Evolutionary conservation across 805 yeast genomes (phyloP).

Genomic region (Candida tallmaniae): DNA sequence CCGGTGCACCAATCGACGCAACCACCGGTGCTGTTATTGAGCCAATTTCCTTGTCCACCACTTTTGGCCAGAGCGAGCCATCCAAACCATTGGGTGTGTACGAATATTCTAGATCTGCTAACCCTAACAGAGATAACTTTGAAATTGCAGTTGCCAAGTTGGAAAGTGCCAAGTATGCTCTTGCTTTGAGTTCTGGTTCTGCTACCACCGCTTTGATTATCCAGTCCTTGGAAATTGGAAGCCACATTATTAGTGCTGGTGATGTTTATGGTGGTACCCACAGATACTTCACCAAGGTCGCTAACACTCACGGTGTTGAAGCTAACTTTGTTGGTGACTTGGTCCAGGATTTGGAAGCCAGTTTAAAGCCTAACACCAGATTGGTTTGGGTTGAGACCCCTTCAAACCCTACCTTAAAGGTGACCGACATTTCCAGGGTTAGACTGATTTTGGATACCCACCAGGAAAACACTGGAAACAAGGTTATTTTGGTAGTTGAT

Average conservation of each 20-base stretch:
- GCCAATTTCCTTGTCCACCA: conserved; percentile 78
- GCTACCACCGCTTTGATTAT: conserved; percentile 76
- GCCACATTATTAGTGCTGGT: conserved; percentile 74
- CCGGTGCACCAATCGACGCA: conserved; percentile 69
- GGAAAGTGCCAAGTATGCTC: conserved; percentile 69
- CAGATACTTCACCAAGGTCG: conserved; percentile 84
- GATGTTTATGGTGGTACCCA: conserved; percentile 93
- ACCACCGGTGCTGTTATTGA: conserved; percentile 83
- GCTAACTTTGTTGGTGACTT: conserved; percentile 65
- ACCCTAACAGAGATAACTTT: conserved; percentile 81
- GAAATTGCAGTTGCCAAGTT: conserved; percentile 76
- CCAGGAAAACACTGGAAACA: conserved; percentile 43
- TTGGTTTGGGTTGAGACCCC: conserved; percentile 89
- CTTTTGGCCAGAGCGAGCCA: conserved; percentile 78
- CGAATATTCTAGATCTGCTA: conserved; percentile 81
- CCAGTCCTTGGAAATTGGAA: conserved; percentile 66
- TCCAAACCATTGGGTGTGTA: conserved; percentile 71
- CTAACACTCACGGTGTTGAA: conserved; percentile 70
- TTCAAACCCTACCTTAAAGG: conserved; percentile 78
- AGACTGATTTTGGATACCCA: conserved; percentile 47
- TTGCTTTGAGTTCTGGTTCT: conserved; percentile 82
- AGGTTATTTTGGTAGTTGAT: conserved; percentile 69
- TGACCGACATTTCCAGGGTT: conserved; percentile 70
- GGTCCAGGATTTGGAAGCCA: conserved; percentile 50
- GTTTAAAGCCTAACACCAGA: conserved; percentile 59